Conservation (phyloP, 441 rosid species). For the Cnidoscolus chayamansa region DNA sequence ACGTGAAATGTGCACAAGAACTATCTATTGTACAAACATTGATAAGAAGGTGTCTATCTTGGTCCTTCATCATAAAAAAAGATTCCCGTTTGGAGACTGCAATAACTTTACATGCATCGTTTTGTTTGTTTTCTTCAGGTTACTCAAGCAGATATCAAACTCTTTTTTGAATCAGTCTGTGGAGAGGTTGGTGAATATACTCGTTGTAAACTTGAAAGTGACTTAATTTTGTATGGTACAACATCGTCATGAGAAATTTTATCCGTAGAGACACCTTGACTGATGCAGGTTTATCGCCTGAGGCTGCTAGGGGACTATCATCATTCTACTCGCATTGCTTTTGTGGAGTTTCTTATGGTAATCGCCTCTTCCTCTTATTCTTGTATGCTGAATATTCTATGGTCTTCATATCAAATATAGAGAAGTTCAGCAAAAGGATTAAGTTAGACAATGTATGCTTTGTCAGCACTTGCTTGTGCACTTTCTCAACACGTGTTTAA, state of each 20-base stretch:
- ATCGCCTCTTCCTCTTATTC: conserved; percentile 17
- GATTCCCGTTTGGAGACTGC: not conserved
- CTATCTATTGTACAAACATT: conserved; percentile 78
- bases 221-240: not conserved
- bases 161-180: conserved; percentile 75
- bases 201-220: conserved; percentile 10
- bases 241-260: conserved; percentile 9
- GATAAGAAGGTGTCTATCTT: conserved; percentile 62
- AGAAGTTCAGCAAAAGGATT: not conserved
- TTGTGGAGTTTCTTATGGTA: conserved; percentile 55
- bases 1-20: conserved; percentile 80
- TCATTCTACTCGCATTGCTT: conserved; percentile 50
- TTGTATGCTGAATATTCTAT: not conserved
- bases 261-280: conserved; percentile 10
- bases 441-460: not conserved
- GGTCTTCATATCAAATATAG: conserved; percentile 3
- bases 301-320: conserved; percentile 47
- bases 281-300: conserved; percentile 63
- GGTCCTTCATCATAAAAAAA: conserved; percentile 6
- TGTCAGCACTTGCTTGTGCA: not conserved
- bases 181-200: conserved; percentile 59
- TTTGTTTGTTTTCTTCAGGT: conserved; percentile 42
- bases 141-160: conserved; percentile 69
- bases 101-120: not conserved
- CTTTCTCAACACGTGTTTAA: too few species aligned